phyloP scores from a whole-genome alignment of 2,329 filamentous ascomycete species.

The Pseudogymnoascus sp. region DNA sequence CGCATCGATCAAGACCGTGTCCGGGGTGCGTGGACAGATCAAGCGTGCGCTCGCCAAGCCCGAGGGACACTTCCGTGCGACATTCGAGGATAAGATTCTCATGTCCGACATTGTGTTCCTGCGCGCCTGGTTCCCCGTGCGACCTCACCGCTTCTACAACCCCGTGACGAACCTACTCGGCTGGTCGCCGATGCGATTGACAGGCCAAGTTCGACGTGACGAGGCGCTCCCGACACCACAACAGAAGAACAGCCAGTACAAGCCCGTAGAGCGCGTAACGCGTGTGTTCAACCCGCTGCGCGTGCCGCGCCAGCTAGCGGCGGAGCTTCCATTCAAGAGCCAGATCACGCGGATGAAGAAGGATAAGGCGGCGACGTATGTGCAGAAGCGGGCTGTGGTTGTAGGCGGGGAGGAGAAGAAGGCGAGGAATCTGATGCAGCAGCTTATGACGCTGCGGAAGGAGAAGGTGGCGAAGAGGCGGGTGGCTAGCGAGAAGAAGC shows the following conservation, averaged over 20 bases:
- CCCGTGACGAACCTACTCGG: constrained; percentile 84
- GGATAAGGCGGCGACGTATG: constrained; percentile 74
- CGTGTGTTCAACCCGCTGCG: constrained; percentile 68
- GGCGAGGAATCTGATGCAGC: constrained; percentile 82
- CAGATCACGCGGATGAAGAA: constrained; percentile 78
- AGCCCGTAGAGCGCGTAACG: constrained; percentile 52
- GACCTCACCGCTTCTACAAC: constrained; percentile 94
- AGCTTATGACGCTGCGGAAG: constrained; percentile 81
- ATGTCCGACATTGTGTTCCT: constrained; percentile 96
- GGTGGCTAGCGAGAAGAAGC: constrained; percentile 80
- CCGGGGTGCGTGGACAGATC: constrained; percentile 91
- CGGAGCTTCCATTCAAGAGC: constrained; percentile 82
- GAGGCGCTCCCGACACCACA: constrained; percentile 68
- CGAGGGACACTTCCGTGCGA: constrained; percentile 91
- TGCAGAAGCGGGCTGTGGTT: constrained; percentile 93
- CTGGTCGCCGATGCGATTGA: constrained; percentile 90
- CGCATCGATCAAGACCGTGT: constrained; percentile 90
- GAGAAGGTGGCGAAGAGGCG: constrained; percentile 80
- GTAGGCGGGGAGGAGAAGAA: constrained; percentile 79
- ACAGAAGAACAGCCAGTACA: constrained; percentile 79
- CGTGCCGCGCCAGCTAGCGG: constrained; percentile 71
- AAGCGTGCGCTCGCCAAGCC: constrained; percentile 90
- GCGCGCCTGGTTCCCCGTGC: constrained; percentile 92
- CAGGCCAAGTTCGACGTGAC: constrained; percentile 78
- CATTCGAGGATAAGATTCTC: constrained; percentile 96